phyloP scores from a whole-genome alignment of 2,329 filamentous ascomycete species.

The Cercospora citrullina region DNA sequence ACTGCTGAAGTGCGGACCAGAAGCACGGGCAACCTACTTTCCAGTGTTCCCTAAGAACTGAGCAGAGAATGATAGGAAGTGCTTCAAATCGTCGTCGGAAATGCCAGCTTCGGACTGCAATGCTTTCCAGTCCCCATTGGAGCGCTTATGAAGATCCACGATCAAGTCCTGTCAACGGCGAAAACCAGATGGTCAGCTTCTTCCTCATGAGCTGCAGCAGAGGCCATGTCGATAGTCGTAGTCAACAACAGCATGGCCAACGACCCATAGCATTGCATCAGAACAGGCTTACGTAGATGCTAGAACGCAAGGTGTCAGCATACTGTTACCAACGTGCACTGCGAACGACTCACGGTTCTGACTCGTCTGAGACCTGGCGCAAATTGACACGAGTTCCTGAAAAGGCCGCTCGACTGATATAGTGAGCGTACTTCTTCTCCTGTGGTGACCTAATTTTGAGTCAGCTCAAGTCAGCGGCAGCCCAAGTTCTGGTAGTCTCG shows the following conservation, averaged over 20 bases:
- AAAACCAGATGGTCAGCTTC: not conserved
- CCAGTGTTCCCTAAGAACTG: slow-evolving; percentile 57
- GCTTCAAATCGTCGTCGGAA: slow-evolving; percentile 43
- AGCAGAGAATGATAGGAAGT: slow-evolving; percentile 46
- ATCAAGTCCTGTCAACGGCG: slow-evolving; percentile 56
- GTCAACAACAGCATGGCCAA: not conserved
- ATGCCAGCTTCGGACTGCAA: slow-evolving; percentile 47
- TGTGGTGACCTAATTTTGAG: slow-evolving; percentile 14
- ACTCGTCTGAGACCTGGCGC: slow-evolving; percentile 55
- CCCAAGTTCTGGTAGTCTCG: not conserved
- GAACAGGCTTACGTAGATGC: not conserved
- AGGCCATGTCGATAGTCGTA: not conserved
- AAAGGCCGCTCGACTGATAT: slow-evolving; percentile 65
- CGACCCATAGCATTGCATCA: not conserved
- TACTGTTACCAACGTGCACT: not conserved
- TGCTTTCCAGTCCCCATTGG: slow-evolving; percentile 50
- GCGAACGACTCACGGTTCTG: slow-evolving; percentile 37
- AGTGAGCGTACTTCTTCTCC: slow-evolving; percentile 87
- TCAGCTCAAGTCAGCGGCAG: not conserved
- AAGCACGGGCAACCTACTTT: slow-evolving; percentile 43
- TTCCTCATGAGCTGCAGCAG: not conserved
- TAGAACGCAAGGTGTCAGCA: not conserved
- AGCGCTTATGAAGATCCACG: slow-evolving; percentile 50
- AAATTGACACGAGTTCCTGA: slow-evolving; percentile 55
- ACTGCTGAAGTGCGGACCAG: not conserved